Evolutionary conservation across 163 green algal genomes (phyloP).

Genomic region (Scenedesmus sp.): DNA sequence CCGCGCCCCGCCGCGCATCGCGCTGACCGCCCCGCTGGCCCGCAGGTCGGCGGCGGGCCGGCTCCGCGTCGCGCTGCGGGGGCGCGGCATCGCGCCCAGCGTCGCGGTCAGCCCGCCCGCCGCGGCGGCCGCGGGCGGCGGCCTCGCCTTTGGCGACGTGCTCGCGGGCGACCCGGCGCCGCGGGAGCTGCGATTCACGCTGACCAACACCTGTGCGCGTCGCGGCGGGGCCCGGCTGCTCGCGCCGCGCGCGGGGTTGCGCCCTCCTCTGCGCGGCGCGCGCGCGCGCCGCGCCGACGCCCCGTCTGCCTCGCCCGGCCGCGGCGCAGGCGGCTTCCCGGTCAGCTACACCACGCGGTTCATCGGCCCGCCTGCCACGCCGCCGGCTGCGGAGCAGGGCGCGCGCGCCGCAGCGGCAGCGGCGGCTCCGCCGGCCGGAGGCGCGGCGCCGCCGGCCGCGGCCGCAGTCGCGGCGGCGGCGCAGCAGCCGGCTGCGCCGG

Average conservation of each 20-base stretch:
- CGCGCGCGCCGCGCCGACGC: too few relatives aligned
- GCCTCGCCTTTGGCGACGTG: conserved; percentile 62
- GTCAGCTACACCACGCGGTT: conserved; percentile 54
- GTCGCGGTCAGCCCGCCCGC: conserved; percentile 51
- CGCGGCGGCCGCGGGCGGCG: conserved; percentile 23
- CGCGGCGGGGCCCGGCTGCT: too few relatives aligned
- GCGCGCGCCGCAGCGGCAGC: background rate
- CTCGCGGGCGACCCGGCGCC: conserved; percentile 32
- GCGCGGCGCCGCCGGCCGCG: conserved; percentile 7
- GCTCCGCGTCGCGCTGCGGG: conserved; percentile 54
- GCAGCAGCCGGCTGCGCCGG: conserved; percentile 2
- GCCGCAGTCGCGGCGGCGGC: background rate
- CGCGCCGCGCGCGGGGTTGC: too few relatives aligned
- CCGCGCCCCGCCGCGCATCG: background rate
- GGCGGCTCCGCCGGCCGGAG: background rate
- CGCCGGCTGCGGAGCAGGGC: background rate
- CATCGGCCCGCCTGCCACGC: background rate
- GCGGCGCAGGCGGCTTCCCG: conserved; percentile 63
- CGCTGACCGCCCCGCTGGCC: background rate
- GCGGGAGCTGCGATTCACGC: conserved; percentile 46
- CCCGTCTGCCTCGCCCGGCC: too few relatives aligned
- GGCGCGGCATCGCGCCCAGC: conserved; percentile 59
- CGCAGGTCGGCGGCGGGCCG: conserved; percentile 50
- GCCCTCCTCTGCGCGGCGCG: too few relatives aligned
- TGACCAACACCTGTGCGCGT: conserved; percentile 70